These are phyloP conservation scores for Moricandia arvensis DNA, from an alignment of 345 rosid species.

Conservation along the genomic window DNA sequence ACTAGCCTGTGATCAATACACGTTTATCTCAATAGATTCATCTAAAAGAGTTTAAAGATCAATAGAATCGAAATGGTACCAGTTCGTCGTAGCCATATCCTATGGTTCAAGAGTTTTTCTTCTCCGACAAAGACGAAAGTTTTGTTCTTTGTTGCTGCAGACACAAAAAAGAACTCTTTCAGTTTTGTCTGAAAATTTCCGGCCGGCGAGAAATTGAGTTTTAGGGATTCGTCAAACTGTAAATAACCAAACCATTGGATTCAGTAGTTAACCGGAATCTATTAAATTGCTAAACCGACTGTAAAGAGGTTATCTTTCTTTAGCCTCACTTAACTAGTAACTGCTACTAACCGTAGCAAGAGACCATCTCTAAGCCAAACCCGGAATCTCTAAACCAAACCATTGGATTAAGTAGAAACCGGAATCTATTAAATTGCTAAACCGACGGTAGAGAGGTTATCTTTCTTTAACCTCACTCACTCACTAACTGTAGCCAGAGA, in stretches of 20 bases:
- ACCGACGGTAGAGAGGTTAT: slow-evolving; percentile 3
- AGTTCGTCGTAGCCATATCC: slow-evolving; percentile 29
- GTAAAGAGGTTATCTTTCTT: neutral
- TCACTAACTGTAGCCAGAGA: too few species aligned
- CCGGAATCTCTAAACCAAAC: slow-evolving; percentile 8
- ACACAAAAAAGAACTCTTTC: neutral
- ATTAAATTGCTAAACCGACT: neutral
- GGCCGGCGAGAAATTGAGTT: slow-evolving; percentile 26
- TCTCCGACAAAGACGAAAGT: slow-evolving; percentile 2
- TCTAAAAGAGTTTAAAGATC: neutral
- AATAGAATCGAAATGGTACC: slow-evolving; percentile 20
- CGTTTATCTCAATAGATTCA: neutral
- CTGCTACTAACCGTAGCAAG: too few species aligned
- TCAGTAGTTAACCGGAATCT: neutral
- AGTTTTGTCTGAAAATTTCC: slow-evolving; percentile 13
- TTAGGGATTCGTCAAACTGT: slow-evolving; percentile 26
- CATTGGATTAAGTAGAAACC: neutral
- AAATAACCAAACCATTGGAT: slow-evolving; percentile 2
- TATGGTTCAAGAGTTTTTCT: neutral
- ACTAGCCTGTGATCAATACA: slow-evolving; percentile 27
- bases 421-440: neutral
- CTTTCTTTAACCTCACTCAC: too few species aligned
- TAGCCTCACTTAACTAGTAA: too few species aligned
- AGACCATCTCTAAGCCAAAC: neutral
- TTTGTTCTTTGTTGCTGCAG: neutral